Base-by-base conservation (phyloP, 83 land plant genomes). In the Thuja plicata region DNA sequence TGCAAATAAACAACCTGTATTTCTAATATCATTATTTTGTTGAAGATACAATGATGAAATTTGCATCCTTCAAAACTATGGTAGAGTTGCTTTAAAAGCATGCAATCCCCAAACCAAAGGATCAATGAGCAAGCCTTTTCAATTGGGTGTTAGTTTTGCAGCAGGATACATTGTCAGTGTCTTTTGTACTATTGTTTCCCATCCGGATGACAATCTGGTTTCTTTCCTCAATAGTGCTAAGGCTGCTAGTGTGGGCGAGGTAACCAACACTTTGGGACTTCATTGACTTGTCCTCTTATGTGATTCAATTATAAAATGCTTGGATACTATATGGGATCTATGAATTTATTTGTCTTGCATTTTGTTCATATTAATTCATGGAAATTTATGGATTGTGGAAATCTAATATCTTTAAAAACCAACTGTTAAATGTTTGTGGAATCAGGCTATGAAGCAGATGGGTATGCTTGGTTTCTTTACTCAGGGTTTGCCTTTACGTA, bases 41-140 rank as follows among this genome's bases (percentile, higher is more conserved):
- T 37, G 86, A 92, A 93, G 94, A 92, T 85, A 93, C 94, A 15
- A 93, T 93, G 94, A 93, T 92, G 94, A 93, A 93, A 80, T 92
- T 93, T 92, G 92, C 94, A n/a, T 91, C 93, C 71, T 93, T 93
- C 85, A 94, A 93, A 79, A 88, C 87, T 3, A 88, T 90, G 3
- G 92, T 93, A 52, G 94, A 93, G 88, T 87, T 91, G 48, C 66
- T 93, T 15, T 93, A 93, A 89, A 91, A 89, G 62, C 45, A 93
- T 86, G 94, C 87, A 34, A 87, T 93, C 5, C 94, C 94, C 76
- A 41, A 52, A 2, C 94, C 94, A 3, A 93, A 93, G 89, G 90
- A 89, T 21, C 46, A 93, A 62, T 93, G 94, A 87, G 88, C 89
- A 93, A 93, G 55, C 57, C 83, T 43, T 87, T 89, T 21, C 94